Evolutionary conservation across 352 stramenopile species (phyloP), one percentile per base, ranked within the genome.

Genomic region (Pythium brachiatum): DNA sequence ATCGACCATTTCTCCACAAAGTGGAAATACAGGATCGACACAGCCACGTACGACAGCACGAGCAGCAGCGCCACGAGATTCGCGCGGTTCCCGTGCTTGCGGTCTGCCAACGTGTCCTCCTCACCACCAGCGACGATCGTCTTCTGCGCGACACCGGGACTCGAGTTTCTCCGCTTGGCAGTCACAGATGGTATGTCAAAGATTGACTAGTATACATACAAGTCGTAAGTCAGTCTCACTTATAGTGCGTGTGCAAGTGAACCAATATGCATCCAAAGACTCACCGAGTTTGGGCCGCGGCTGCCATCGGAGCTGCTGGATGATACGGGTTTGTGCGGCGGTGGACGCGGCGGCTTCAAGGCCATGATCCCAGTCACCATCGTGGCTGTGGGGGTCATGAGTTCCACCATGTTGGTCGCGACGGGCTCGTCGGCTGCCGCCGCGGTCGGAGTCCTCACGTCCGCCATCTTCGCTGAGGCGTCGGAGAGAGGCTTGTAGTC

Each of bases 21-120:
- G 64, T 88, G 75, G 46, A 79, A 89, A 6, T 83, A 79, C 5
- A 88, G 38, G 32, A 88, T 79, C 58, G 68, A 73, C 29, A 83
- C 78, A 3, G 34, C 74, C 16, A 89, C 57, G 47, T 89, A 89
- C 27, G 80, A 86, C 7, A 82, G 57, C 43, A 89, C 76, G 21
- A 89, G 74, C 8, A 70, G 48, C 25, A 89, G 64, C 12, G 78
- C 76, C 1, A 78, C 53, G 31, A 75, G 12, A 51, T 89, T 86
- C 23, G n/a, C 44, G 20, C 59, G 51, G 23, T 21, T 60, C 8
- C 34, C 39, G n/a, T 51, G 47, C 18, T 54, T 43, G 1, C 38
- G 16, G 23, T 56, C n/a, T 1, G 47, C 39, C 1, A 54, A n/a
- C 0, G 16, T 43, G 11, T 36, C 32, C 9, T 57, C 48, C 34